These are phyloP conservation scores for Globisporangium nodosum DNA, from an alignment of 352 stramenopile genomes.

Conservation along the genomic window DNA sequence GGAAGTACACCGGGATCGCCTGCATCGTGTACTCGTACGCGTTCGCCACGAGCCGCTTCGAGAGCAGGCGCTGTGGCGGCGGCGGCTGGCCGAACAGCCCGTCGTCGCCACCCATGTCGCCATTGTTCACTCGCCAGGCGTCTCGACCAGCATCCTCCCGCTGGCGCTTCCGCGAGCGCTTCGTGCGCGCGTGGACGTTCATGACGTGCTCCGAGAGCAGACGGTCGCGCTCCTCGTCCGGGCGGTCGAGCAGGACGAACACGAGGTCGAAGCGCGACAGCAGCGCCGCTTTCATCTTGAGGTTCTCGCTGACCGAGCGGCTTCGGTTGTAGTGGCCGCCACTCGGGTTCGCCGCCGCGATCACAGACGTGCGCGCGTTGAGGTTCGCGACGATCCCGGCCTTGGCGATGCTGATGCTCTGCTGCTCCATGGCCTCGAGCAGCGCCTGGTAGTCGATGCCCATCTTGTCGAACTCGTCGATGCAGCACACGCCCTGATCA, in stretches of 20 bases:
- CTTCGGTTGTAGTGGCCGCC: slow-evolving; percentile 95
- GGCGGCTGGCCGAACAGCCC: not conserved
- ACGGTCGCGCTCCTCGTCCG: slow-evolving; percentile 90
- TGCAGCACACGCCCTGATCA: slow-evolving; percentile 95
- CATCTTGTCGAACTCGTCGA: slow-evolving; percentile 99
- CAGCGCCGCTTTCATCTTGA: slow-evolving; percentile 95
- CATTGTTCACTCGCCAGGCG: slow-evolving; percentile 19
- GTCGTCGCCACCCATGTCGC: slow-evolving; percentile 9
- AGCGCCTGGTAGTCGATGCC: slow-evolving; percentile 86
- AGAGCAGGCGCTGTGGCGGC: slow-evolving; percentile 23
- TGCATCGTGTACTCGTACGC: slow-evolving; percentile 36
- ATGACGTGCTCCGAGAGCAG: slow-evolving; percentile 95
- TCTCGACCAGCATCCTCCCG: slow-evolving; percentile 8
- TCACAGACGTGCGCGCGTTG: slow-evolving; percentile 91
- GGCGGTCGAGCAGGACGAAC: slow-evolving; percentile 95
- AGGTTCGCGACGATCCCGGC: slow-evolving; percentile 93
- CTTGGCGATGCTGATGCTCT: slow-evolving; percentile 94
- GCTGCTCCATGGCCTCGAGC: slow-evolving; percentile 98
- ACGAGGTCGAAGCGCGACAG: slow-evolving; percentile 97
- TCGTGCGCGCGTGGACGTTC: slow-evolving; percentile 61
- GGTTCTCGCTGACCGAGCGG: slow-evolving; percentile 94
- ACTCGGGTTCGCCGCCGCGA: slow-evolving; percentile 96
- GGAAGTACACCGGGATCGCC: slow-evolving; percentile 67
- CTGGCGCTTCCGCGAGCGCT: slow-evolving; percentile 26
- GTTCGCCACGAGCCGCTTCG: slow-evolving; percentile 49